Evolutionary conservation across 306 rosid genomes (phyloP).

Genomic region (Datisca glomerata): DNA sequence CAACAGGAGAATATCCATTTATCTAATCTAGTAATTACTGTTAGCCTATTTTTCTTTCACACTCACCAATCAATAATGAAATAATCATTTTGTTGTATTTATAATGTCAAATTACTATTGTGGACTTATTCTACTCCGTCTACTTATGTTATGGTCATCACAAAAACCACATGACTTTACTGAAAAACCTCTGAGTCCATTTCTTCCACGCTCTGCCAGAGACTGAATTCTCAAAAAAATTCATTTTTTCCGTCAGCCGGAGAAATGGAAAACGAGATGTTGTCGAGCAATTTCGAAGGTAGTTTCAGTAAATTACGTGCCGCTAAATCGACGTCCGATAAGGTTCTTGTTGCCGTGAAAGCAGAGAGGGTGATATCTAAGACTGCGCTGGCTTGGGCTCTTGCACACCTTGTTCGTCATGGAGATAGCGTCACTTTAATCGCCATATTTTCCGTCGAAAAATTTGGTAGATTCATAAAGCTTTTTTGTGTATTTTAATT

Average conservation of each 20-base stretch:
- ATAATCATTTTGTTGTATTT: background rate
- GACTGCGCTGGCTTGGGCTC: conserved; percentile 78
- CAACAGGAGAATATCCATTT: too few species aligned
- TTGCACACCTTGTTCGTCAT: conserved; percentile 72
- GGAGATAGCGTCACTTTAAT: conserved; percentile 68
- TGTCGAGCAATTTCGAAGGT: conserved; percentile 9
- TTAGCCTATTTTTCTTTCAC: too few species aligned
- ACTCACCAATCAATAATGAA: too few species aligned
- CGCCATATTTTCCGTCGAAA: conserved; percentile 48
- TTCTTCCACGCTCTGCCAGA: background rate
- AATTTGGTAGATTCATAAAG: conserved; percentile 29
- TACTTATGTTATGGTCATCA: conserved; percentile 2
- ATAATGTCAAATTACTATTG: conserved; percentile 6
- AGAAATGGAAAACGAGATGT: conserved; percentile 9
- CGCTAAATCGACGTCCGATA: conserved; percentile 25
- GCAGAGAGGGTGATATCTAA: conserved; percentile 72
- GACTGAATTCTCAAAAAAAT: conserved; percentile 4
- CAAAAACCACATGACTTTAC: conserved; percentile 11
- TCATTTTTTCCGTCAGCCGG: background rate
- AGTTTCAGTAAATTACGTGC: conserved; percentile 30
- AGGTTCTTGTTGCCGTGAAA: conserved; percentile 75
- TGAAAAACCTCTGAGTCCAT: background rate
- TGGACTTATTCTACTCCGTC: conserved; percentile 8
- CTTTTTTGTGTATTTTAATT: background rate
- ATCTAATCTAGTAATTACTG: too few species aligned